These are phyloP conservation scores for Coemansia sp. DNA, from an alignment of 192 early-diverging fungal genomes.

Conservation along the genomic window DNA sequence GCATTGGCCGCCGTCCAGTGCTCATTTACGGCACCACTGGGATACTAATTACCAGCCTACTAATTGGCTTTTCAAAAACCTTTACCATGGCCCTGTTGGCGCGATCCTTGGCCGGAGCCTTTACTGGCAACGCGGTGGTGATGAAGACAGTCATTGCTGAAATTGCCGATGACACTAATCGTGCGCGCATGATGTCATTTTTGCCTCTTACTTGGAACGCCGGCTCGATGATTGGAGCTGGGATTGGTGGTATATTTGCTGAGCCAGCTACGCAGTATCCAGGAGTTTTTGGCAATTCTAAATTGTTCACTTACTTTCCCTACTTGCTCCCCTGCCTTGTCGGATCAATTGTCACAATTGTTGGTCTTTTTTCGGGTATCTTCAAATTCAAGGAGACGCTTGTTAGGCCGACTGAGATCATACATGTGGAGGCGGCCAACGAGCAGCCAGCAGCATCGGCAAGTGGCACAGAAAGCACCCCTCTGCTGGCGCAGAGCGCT, in stretches of 20 bases:
- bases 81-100: conserved; percentile 55
- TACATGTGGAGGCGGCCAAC: background rate
- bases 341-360: conserved; percentile 53
- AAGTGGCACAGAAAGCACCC: conserved; percentile 4
- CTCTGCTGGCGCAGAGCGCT: background rate
- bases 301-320: conserved; percentile 61
- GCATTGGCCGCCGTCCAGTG: conserved; percentile 72
- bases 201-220: conserved; percentile 67
- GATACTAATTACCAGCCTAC: conserved; percentile 57
- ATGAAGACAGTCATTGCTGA: conserved; percentile 77
- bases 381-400: conserved; percentile 61
- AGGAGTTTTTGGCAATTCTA: conserved; percentile 50
- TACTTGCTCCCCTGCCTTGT: conserved; percentile 80
- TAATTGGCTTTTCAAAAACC: conserved; percentile 66
- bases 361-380: conserved; percentile 61
- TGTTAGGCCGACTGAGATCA: background rate
- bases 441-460: background rate
- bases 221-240: conserved; percentile 60
- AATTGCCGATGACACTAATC: conserved; percentile 78
- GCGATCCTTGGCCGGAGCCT: conserved; percentile 58
- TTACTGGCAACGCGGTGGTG: conserved; percentile 75
- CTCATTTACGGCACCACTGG: conserved; percentile 71
- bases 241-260: conserved; percentile 71
- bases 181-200: conserved; percentile 65
- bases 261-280: conserved; percentile 70